Evolutionary conservation across 2,329 filamentous ascomycete species (phyloP).

Genomic region (Cyclaneusma minus): DNA sequence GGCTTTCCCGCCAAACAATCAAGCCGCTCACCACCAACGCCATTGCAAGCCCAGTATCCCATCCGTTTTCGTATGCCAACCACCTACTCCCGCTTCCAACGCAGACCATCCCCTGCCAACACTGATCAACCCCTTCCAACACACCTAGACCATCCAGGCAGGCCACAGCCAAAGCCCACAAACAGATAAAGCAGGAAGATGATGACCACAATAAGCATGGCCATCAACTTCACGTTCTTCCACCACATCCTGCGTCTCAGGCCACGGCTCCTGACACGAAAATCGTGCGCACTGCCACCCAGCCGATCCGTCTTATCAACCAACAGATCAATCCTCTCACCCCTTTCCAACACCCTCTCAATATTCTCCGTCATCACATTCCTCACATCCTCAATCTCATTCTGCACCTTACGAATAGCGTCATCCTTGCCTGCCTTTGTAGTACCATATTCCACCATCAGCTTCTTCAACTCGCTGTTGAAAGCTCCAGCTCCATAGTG

Average conservation of each 20-base stretch:
- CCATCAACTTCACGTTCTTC: slow-evolving; percentile 97
- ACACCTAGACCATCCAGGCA: slow-evolving; percentile 34
- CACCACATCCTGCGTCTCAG: slow-evolving; percentile 96
- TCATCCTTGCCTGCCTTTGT: slow-evolving; percentile 62
- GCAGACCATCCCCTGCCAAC: too few species aligned
- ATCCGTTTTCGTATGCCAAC: too few species aligned
- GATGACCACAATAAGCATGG: slow-evolving; percentile 55
- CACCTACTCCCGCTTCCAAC: too few species aligned
- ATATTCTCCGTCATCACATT: slow-evolving; percentile 96
- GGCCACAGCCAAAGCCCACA: slow-evolving; percentile 55
- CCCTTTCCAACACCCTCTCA: slow-evolving; percentile 73
- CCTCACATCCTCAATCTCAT: slow-evolving; percentile 82
- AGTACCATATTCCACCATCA: slow-evolving; percentile 77
- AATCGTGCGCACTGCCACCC: slow-evolving; percentile 78
- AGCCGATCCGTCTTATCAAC: slow-evolving; percentile 94
- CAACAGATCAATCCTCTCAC: slow-evolving; percentile 82
- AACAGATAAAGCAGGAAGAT: slow-evolving; percentile 58
- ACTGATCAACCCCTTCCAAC: slow-evolving; percentile 12
- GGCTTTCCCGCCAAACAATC: too few species aligned
- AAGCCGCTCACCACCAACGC: too few species aligned
- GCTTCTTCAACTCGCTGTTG: slow-evolving; percentile 58
- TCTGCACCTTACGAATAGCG: slow-evolving; percentile 67
- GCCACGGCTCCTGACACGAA: slow-evolving; percentile 72
- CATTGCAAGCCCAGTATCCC: too few species aligned
- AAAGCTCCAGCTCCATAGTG: slow-evolving; percentile 85